These are phyloP conservation scores for Apophysomyces elegans DNA, from an alignment of 371 early-diverging fungal species.

Conservation along the genomic window DNA sequence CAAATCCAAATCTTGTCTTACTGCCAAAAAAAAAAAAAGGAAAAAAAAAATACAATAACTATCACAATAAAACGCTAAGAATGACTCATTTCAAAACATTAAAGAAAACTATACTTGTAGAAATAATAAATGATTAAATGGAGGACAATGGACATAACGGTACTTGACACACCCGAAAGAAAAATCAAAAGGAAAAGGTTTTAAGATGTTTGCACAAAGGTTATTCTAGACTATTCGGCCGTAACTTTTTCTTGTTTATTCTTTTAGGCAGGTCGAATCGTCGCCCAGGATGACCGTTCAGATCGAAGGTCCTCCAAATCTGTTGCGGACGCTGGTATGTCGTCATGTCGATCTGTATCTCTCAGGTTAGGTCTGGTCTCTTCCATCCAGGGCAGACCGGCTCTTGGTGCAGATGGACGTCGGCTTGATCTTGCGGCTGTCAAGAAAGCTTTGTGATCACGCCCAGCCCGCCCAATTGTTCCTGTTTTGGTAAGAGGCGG, in stretches of 20 bases:
- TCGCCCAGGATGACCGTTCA: conserved; percentile 8
- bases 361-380: background rate
- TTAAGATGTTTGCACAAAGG: background rate
- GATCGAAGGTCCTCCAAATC: background rate
- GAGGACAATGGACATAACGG: too few relatives aligned
- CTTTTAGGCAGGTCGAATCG: conserved; percentile 5
- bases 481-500: background rate
- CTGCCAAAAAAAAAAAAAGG: too few relatives aligned
- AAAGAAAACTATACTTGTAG: conserved; percentile 1
- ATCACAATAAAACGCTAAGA: background rate
- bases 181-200: background rate
- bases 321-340: background rate
- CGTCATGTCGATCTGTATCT: background rate
- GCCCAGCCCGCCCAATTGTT: conserved; percentile 7
- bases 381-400: background rate
- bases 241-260: background rate
- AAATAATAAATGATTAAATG: background rate
- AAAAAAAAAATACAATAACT: too few relatives aligned
- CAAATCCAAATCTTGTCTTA: too few relatives aligned
- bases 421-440: conserved; percentile 3
- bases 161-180: background rate
- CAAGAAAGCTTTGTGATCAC: conserved; percentile 1
- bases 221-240: background rate
- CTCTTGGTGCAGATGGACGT: background rate
- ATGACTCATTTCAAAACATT: background rate